Base-by-base conservation (phyloP, 2,329 filamentous ascomycete species). In the Hawksworthiomyces lignivorus region DNA sequence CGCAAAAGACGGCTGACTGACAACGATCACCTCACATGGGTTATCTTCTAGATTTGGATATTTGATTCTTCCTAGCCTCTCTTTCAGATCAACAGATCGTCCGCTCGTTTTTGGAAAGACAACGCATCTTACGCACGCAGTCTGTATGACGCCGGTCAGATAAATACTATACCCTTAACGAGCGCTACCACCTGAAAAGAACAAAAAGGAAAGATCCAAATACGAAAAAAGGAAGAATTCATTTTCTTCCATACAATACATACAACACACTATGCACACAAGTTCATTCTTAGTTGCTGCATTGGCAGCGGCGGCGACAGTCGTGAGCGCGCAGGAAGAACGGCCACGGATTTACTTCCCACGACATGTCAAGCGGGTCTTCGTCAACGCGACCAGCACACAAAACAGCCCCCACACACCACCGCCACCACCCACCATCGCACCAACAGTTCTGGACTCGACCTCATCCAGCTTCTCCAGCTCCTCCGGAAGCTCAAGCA, bases 341-440 rank as follows among this genome's bases (percentile, higher is more conserved):
- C 61, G 62, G 47, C 73, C 73, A 15, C 69, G 65, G 54, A 73
- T 76, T 53, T 79, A 77, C 56, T 78, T 72, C 48, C 75, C 75
- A 11, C 65, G 70, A 43, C 65, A 75, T 32, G 63, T 79, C 52
- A 77, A 71, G 60, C 67, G 73, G 41, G 62, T 71, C 45, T 62
- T 68, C 40, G 52, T 53, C 46, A 73, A 73, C 52, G 57, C 55
- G 12, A 69, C 67, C n/a, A 54, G 57, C 46, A 62, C 62, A 30
- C 55, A 55, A 39, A 41, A 52, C 21, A 51, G 49, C 36, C 52
- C 54, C n/a, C 52, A 55, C 27, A 21, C 48, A 10, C 38, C 55
- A 31, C 51, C 52, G 30, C 48, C 54, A 29, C 49, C 54, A 4
- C 15, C 29, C 3, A 39, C n/a, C 35, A 2, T 47, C 19, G 11